Base-by-base conservation (phyloP, 164 flowering plant genomes). In the Nelumbo lutea region DNA sequence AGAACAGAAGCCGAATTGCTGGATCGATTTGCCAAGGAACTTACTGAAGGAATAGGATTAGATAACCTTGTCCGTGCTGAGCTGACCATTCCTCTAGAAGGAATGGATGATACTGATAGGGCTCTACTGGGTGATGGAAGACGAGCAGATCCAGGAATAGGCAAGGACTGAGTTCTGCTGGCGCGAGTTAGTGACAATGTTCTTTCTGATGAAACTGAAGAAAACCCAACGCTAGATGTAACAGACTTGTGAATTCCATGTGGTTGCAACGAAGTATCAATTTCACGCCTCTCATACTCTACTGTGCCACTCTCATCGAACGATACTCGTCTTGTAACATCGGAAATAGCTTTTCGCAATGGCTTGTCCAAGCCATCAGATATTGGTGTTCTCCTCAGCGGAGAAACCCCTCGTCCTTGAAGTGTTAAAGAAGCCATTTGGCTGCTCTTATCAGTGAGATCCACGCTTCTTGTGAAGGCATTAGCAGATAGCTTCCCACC, bases 61-160 rank as follows among this genome's bases (percentile, higher is more conserved):
- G 90, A 72, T 60, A 85, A 79, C 78, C 97, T 86, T 68, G 72
- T 71, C 76, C 90, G 76, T 65, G 93, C 83, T 43, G 97, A 97
- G 78, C 97, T 94, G 41, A 62, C 40, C 67, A 77, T 66, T 38
- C 93, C 88, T 79, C 93, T 84, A 42, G 90, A 70, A 14, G 86
- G 80, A 64, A 88, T 63, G 59, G 83, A 57, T 56, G 85, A 75
- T 44, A 60, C 50, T 5, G 73, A 15, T 10, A 83, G 71, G 40
- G 77, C 64, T 74, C 65, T 85, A 70, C 71, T 79, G 58, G 94
- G 96, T 50, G 98, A 87, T 42, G 91, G 62, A 42, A 80, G 87
- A 0, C 90, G 86, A n/a, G 83, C 38, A 1, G 66, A 74, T 62
- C 81, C 85, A 65, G 84, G 69, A 62, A 61, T 39, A 46, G 90